Base-by-base conservation (phyloP, 495 filamentous ascomycete genomes). In the Penicillium arizonense region DNA sequence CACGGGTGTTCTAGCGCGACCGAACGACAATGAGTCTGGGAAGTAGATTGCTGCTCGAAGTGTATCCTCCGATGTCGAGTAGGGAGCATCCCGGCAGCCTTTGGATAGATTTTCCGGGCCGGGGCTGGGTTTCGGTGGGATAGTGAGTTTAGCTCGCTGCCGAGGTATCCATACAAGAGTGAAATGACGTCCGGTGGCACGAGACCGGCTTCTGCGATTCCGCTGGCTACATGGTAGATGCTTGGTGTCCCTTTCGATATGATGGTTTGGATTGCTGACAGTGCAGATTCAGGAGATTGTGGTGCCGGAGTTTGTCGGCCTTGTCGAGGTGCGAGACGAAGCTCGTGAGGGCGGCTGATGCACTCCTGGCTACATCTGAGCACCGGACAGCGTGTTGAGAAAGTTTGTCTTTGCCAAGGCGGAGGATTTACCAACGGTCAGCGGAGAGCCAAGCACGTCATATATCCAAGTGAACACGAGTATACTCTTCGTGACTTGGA, bases 21-120 rank as follows among this genome's bases (percentile, higher is more conserved):
- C 73, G 40, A 63, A 72, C 11, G 67, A 52, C 58, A 77, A 78
- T 32, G 55, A 58, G 0, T 63, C 45, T 16, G 75, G 69, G 47
- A 77, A 77, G 50, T 74, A 65, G 20, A 80, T 77, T 12, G 66
- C 73, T 7, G 57, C 47, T 6, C 69, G 71, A 14, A 76, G 64
- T 18, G 53, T 53, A 3, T 53, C 35, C 58, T 80, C 75, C 0
- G 63, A 30, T 11, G 75, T 20, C 1, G 68, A 65, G 59, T 78
- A 77, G 0, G 70, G 65, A 0, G 74, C 75, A 55, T 78, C 74
- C 45, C 59, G 11, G 52, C 30, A 7, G 38, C 43, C 38, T 70
- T 67, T n/a, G 55, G 63, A 45, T 69, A 74, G 35, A 72, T 53
- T 11, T 38, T 26, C 9, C 2, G 4, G 8, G 9, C 6, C 10